Conservation (phyloP, 768 basidiomycete genomes). For the Mycena sanguinolenta region DNA sequence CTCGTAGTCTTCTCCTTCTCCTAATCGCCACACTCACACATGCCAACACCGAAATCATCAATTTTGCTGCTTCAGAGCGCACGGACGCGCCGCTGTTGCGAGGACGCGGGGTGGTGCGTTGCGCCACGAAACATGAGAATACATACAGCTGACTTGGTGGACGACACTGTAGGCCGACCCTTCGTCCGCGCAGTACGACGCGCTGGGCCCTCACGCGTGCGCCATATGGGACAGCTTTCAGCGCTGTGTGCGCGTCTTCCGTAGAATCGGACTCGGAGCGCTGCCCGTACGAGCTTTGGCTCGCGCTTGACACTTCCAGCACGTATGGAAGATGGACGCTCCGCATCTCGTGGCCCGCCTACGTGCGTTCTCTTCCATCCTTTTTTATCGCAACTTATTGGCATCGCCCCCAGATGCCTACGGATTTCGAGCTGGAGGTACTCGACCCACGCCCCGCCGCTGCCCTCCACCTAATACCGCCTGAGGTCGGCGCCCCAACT, state of each 20-base stretch:
- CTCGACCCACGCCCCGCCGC: slow-evolving; percentile 43
- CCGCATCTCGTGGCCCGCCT: slow-evolving; percentile 53
- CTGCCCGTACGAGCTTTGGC: slow-evolving; percentile 51
- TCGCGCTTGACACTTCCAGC: slow-evolving; percentile 48
- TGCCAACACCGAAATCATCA: slow-evolving; percentile 37
- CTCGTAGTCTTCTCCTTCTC: neutral
- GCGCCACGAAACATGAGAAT: too few species aligned
- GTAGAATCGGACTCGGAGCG: neutral
- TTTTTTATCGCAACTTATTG: neutral
- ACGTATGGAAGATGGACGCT: slow-evolving; percentile 45
- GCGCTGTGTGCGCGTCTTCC: slow-evolving; percentile 48
- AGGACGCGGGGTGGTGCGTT: slow-evolving; percentile 15
- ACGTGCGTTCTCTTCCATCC: slow-evolving; percentile 43
- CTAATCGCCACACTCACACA: neutral
- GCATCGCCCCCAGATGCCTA: slow-evolving; percentile 49
- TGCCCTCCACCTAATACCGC: slow-evolving; percentile 16
- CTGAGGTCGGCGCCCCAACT: neutral
- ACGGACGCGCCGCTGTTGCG: neutral
- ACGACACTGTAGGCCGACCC: slow-evolving; percentile 1
- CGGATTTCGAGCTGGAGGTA: slow-evolving; percentile 53
- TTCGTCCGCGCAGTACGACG: slow-evolving; percentile 11
- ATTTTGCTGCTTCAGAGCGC: slow-evolving; percentile 24
- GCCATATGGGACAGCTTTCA: slow-evolving; percentile 47
- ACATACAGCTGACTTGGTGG: too few species aligned
- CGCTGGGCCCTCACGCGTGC: slow-evolving; percentile 42